Conservation (phyloP, 2,329 filamentous ascomycete species). For the Cytospora mali region DNA sequence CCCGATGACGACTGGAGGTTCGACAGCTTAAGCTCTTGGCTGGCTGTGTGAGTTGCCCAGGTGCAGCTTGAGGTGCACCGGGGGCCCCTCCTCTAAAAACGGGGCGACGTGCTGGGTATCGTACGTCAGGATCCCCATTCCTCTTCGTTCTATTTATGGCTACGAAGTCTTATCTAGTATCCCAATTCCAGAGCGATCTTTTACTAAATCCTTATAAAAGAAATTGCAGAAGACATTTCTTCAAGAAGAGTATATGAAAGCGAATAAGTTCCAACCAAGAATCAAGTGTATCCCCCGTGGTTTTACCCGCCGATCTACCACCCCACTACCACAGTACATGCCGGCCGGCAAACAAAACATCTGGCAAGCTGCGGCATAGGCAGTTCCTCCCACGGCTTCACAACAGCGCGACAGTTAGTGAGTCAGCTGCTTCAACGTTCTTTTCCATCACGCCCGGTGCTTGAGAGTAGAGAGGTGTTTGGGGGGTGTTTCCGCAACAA, state of each 20-base stretch:
- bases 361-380: background rate
- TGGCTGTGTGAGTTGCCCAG: background rate
- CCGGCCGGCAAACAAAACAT: background rate
- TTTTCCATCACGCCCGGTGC: background rate
- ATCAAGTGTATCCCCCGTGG: background rate
- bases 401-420: background rate
- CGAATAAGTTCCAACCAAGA: background rate
- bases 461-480: background rate
- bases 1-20: conserved; percentile 24
- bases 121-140: conserved; percentile 20
- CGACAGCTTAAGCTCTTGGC: conserved; percentile 3
- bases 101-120: conserved; percentile 4
- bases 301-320: background rate
- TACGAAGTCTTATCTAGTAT: background rate
- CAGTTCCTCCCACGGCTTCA: background rate
- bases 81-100: background rate
- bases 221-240: background rate
- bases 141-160: background rate
- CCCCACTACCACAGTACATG: no score
- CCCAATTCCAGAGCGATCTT: background rate
- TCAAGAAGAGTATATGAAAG: background rate
- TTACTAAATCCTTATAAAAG: no score
- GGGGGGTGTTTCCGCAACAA: background rate
- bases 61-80: background rate
- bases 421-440: background rate